These are phyloP conservation scores for Trichoderma asperelloides DNA, from an alignment of 495 filamentous ascomycete genomes.

Conservation along the genomic window DNA sequence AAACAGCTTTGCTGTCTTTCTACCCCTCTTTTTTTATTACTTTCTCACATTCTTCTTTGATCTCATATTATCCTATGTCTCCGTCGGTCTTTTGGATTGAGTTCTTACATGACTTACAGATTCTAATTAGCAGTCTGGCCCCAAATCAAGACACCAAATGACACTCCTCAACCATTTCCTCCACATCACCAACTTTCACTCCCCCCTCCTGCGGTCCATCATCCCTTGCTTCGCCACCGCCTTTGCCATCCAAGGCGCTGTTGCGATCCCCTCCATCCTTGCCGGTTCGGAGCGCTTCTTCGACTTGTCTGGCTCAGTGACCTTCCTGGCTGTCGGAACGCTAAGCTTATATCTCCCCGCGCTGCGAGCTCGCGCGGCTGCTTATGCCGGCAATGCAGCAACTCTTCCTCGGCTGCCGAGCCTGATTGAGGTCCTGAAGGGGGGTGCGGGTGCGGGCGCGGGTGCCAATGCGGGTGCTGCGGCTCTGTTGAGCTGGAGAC, in stretches of 20 bases:
- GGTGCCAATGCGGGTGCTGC: conserved; percentile 20
- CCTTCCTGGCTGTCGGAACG: conserved; percentile 48
- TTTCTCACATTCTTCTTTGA: too few species aligned
- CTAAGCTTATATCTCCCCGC: conserved; percentile 50
- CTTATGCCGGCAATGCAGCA: conserved; percentile 22
- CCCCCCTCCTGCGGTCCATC: conserved; percentile 50
- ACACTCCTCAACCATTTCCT: conserved; percentile 42
- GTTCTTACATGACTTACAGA: too few species aligned
- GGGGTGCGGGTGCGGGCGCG: background rate
- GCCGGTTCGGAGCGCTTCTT: conserved; percentile 53
- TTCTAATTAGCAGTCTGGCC: background rate
- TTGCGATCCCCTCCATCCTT: conserved; percentile 50
- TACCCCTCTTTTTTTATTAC: background rate
- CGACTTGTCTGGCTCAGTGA: conserved; percentile 54
- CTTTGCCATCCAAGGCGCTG: conserved; percentile 45
- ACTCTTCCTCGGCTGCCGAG: conserved; percentile 40
- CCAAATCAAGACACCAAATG: conserved; percentile 26
- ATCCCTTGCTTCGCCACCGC: conserved; percentile 49
- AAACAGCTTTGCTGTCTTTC: too few species aligned
- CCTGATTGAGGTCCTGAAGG: conserved; percentile 29
- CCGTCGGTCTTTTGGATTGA: too few species aligned
- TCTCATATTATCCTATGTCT: background rate
- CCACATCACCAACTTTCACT: conserved; percentile 46
- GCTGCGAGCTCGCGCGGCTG: conserved; percentile 39
- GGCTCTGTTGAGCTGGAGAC: conserved; percentile 49